Base-by-base conservation (phyloP, 2,329 filamentous ascomycete species). In the Pyrenophora teres region DNA sequence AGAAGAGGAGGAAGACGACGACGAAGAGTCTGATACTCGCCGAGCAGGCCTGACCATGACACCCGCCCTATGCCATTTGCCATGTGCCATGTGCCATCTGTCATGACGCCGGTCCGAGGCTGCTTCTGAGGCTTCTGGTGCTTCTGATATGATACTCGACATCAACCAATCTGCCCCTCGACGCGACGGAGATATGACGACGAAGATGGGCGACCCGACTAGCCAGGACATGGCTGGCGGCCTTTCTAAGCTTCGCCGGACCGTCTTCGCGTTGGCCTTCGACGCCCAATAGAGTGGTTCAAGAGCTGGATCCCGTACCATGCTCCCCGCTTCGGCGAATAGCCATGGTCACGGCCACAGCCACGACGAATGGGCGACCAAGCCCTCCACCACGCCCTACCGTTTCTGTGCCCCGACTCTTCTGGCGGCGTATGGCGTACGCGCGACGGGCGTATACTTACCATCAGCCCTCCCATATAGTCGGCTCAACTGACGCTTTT, bases 401-500 rank as follows among this genome's bases (percentile, higher is more conserved):
- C 40, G 54, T 41, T 45, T 45, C 52, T 52, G 36, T 48, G 47
- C 27, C 7, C 27, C 9, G 8, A 4, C 43, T 52, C 50, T 49
- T 53, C 45, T 47, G 50, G 45, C 36, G 19, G 49, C 49, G 31
- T 27, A 27, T 39, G 27, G 27, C 27, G 27, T 30, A 13, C 10
- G 27, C 7, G 27, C 27, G 45, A 13, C 10, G 27, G 27, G 27
- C 27, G 45, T 38, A 38, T 38, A 41, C 30, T 46, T 38, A 41
- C 30, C 50, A 37, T 50, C 52, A 45, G 50, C 51, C 43, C 53
- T 36, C 41, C 45, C 46, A 32, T 40, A 45, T 49, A 30, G 16
- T 51, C 59, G 59, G 59, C 53, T 48, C 49, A 53, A 38, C 40
- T 38, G 43, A 57, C 60, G 40, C 53, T 48, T 58, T 56, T 41